phyloP scores from a whole-genome alignment of 306 rosid species.

The Corylus americana region DNA sequence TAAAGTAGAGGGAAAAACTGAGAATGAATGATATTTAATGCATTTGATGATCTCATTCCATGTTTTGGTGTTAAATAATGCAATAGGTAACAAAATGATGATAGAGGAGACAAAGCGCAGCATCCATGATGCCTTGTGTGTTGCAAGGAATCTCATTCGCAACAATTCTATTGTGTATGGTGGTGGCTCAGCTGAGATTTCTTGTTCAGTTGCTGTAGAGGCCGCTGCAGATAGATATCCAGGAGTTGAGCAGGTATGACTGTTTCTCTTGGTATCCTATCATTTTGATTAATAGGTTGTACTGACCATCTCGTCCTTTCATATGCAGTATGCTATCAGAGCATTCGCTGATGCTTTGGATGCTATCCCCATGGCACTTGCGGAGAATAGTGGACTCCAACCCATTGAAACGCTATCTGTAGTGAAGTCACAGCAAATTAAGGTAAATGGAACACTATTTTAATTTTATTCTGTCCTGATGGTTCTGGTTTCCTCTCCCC shows the following conservation, averaged over 20 bases:
- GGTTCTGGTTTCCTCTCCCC: background rate
- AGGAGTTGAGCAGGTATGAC: conserved; percentile 89
- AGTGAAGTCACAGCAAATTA: conserved; percentile 91
- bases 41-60: conserved; percentile 24
- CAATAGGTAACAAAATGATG: conserved; percentile 92
- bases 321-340: conserved; percentile 89
- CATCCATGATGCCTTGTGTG: conserved; percentile 91
- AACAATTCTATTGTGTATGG: conserved; percentile 96
- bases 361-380: conserved; percentile 92
- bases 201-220: conserved; percentile 87
- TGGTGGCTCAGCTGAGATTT: conserved; percentile 96
- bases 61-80: conserved; percentile 23
- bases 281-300: background rate
- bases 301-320: conserved; percentile 12
- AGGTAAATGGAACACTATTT: conserved; percentile 44
- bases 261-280: background rate
- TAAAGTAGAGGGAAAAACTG: background rate
- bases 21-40: background rate
- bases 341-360: conserved; percentile 96
- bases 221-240: conserved; percentile 90
- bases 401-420: conserved; percentile 92
- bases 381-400: conserved; percentile 97
- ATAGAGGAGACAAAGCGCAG: conserved; percentile 99
- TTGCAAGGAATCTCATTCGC: conserved; percentile 96
- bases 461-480: background rate